Base-by-base conservation (phyloP, 768 basidiomycete genomes). In the Termitomyces sp. region DNA sequence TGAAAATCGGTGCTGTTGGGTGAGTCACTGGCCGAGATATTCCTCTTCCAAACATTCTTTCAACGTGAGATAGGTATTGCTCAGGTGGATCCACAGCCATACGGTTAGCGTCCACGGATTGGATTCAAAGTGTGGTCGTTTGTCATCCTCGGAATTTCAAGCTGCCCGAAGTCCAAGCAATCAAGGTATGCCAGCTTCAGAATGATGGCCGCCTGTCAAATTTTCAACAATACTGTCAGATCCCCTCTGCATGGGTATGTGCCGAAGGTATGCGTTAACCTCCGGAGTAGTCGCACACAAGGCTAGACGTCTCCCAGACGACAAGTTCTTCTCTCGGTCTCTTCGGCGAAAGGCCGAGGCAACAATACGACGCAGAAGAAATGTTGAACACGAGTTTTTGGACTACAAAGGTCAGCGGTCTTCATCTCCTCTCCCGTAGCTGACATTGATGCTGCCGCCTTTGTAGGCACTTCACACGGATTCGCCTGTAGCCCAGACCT, bases 301-400 rank as follows among this genome's bases (percentile, higher is more conserved):
- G 24, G 32, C 16, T 53, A 22, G 5, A 54, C 37, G 39, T 27
- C 22, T 56, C 32, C 1, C 49, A 80, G 79, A 76, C 30, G 79
- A 81, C 52, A 59, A 72, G 10, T 71, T 69, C 46, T 75, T 80
- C 59, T 57, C 71, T 4, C 62, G 65, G 2, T 27, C 64, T 26
- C 57, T 68, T 4, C 73, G 76, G 22, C 58, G 65, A 22, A 52
- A 74, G 53, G 64, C 71, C 2, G 77, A 82, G 59, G 73, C 73
- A 14, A 55, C 68, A 1, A 71, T 81, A 24, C 73, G 69, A 5
- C 63, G 59, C 2, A 73, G 76, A 33, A 74, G 69, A 39, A 76
- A 66, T 47, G 68, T 80, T 0, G 76, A 80, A 7, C 79, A 78
- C 52, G 79, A 81, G 64, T 76, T 82, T 61, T 72, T 69, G 53